Evolutionary conservation across 2,329 filamentous ascomycete species (phyloP).

Genomic region (Pestalotiopsis sp.): DNA sequence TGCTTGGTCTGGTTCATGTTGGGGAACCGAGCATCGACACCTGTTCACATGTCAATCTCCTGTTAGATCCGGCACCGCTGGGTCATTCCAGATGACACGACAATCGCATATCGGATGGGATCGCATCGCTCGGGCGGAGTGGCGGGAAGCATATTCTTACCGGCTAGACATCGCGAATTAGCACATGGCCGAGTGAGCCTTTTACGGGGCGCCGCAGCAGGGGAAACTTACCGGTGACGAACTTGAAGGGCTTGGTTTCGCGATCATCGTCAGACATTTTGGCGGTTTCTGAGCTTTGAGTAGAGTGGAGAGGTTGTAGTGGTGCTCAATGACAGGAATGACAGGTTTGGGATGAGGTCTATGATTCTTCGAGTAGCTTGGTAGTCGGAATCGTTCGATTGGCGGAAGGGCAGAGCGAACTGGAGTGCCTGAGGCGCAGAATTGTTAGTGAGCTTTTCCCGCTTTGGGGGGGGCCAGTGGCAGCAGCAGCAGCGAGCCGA

Average conservation of each 20-base stretch:
- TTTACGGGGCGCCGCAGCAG: conserved; percentile 24
- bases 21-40: conserved; percentile 98
- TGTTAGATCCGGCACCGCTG: conserved; percentile 13
- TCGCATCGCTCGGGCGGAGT: background rate
- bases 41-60: conserved; percentile 47
- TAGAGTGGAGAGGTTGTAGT: conserved; percentile 29
- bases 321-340: conserved; percentile 35
- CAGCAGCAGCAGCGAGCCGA: background rate
- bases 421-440: conserved; percentile 10
- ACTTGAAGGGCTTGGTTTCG: conserved; percentile 99
- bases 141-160: conserved; percentile 14
- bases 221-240: conserved; percentile 85
- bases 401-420: conserved; percentile 6
- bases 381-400: conserved; percentile 10
- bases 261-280: conserved; percentile 91
- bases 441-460: background rate
- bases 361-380: conserved; percentile 32
- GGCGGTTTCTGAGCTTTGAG: conserved; percentile 44
- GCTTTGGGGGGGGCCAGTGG: background rate
- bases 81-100: conserved; percentile 39
- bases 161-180: conserved; percentile 20
- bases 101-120: conserved; percentile 17
- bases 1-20: conserved; percentile 99
- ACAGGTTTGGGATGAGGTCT: conserved; percentile 34
- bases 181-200: conserved; percentile 32